phyloP scores from a whole-genome alignment of 2,329 filamentous ascomycete species.

The Claviceps fusiformis region DNA sequence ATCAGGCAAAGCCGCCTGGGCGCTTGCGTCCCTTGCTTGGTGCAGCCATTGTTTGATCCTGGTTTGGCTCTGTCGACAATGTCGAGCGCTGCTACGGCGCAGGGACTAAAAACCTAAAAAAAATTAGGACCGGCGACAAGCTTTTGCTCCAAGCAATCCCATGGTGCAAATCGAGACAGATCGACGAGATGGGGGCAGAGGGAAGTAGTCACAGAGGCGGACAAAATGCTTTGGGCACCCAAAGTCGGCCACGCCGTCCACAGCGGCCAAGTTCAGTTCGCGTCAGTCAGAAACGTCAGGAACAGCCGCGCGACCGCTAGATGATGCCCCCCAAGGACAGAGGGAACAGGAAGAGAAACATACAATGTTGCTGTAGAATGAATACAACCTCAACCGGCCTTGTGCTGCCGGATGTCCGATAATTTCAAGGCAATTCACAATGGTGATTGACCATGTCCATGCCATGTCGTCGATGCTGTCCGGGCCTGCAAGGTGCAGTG shows the following conservation, averaged over 20 bases:
- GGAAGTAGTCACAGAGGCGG: neutral
- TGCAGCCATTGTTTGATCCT: neutral
- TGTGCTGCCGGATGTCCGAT: neutral
- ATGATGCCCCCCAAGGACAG: neutral
- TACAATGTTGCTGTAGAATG: neutral
- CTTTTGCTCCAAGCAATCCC: neutral
- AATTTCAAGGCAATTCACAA: neutral
- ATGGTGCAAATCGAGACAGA: neutral
- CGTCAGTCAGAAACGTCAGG: neutral
- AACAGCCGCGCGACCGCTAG: neutral
- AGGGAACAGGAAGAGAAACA: neutral
- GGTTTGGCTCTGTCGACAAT: neutral
- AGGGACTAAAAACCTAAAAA: neutral
- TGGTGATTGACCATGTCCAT: neutral
- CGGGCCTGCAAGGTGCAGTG: neutral
- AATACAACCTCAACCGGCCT: neutral
- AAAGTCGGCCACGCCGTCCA: neutral
- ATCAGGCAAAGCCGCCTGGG: neutral
- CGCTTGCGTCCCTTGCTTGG: neutral
- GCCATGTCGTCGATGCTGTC: neutral
- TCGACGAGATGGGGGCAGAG: neutral
- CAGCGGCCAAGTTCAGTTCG: neutral
- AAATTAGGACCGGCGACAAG: neutral
- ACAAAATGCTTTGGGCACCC: neutral
- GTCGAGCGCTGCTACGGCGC: neutral